Percentiles rank a stretch among this genome's conserved stretches.
Conservation (phyloP, 2,329 filamentous ascomycete species). For the Penicillium crustosum region DNA sequence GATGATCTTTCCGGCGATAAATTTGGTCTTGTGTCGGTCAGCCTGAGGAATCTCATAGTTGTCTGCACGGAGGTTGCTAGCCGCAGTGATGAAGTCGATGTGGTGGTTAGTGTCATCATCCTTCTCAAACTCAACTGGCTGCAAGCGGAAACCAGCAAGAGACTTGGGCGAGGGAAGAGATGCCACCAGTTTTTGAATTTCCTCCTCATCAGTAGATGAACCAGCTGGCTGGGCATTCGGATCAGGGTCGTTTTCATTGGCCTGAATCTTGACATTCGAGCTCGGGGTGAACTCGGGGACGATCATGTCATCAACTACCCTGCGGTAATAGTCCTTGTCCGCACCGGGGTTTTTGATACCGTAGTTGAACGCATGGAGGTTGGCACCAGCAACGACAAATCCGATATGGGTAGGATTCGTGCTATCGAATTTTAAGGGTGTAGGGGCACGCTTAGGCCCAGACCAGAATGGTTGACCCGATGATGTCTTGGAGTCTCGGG, state of each 20-base stretch:
- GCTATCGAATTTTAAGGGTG: slow-evolving; percentile 83
- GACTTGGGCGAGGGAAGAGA: slow-evolving; percentile 76
- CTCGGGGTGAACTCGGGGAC: slow-evolving; percentile 93
- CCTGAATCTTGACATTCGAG: slow-evolving; percentile 91
- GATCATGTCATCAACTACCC: slow-evolving; percentile 87
- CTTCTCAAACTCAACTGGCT: slow-evolving; percentile 96
- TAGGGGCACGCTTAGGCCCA: slow-evolving; percentile 92
- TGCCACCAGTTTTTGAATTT: slow-evolving; percentile 69
- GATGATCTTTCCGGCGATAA: slow-evolving; percentile 99
- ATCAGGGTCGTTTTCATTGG: slow-evolving; percentile 90
- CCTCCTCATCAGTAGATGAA: slow-evolving; percentile 68
- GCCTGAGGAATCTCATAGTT: slow-evolving; percentile 97
- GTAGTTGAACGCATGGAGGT: slow-evolving; percentile 97
- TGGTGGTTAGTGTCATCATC: slow-evolving; percentile 97
- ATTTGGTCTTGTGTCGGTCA: slow-evolving; percentile 97
- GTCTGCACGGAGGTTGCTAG: slow-evolving; percentile 91
- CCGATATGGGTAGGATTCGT: slow-evolving; percentile 82
- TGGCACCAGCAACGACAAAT: slow-evolving; percentile 84
- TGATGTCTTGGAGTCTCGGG: slow-evolving; percentile 86
- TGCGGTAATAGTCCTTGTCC: slow-evolving; percentile 69
- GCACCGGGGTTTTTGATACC: slow-evolving; percentile 82
- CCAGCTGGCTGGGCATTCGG: slow-evolving; percentile 67
- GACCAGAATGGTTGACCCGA: slow-evolving; percentile 95
- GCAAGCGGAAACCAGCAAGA: slow-evolving; percentile 82
- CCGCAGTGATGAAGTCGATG: slow-evolving; percentile 98